Evolutionary conservation across 768 basidiomycete genomes (phyloP).

Genomic region (Mycena albidolilacea): DNA sequence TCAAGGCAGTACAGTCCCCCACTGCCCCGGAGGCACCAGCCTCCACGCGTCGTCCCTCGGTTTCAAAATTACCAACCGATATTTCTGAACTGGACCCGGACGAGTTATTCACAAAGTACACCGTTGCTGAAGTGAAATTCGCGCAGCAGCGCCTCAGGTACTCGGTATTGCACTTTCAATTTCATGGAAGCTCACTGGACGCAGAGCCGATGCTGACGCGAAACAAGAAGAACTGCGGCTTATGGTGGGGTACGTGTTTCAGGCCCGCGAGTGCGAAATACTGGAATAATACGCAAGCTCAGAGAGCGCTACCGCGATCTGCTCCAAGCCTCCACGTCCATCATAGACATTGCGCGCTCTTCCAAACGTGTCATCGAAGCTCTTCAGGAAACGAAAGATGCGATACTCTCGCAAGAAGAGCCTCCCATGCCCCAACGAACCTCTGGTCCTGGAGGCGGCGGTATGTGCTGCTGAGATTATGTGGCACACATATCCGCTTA

Average conservation of each 20-base stretch:
- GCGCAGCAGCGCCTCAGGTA: slow-evolving; percentile 81
- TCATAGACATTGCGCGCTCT: slow-evolving; percentile 81
- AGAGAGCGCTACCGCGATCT: slow-evolving; percentile 94
- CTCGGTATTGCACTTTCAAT: slow-evolving; percentile 28
- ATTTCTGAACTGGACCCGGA: slow-evolving; percentile 69
- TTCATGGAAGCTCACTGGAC: slow-evolving; percentile 20
- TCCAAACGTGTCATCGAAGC: slow-evolving; percentile 75
- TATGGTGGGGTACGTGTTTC: slow-evolving; percentile 89
- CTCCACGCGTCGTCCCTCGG: slow-evolving; percentile 29
- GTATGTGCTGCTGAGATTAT: slow-evolving; percentile 48
- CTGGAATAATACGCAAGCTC: slow-evolving; percentile 65
- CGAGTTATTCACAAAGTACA: slow-evolving; percentile 78
- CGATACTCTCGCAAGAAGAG: slow-evolving; percentile 64
- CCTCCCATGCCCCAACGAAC: slow-evolving; percentile 60
- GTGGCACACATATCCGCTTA: slow-evolving; percentile 21
- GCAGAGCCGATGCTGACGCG: slow-evolving; percentile 84
- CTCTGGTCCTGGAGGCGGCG: slow-evolving; percentile 56
- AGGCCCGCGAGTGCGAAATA: slow-evolving; percentile 25
- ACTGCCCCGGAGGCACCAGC: slow-evolving; percentile 6
- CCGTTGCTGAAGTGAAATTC: slow-evolving; percentile 79
- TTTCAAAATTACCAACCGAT: slow-evolving; percentile 46
- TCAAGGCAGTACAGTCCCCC: slow-evolving; percentile 35
- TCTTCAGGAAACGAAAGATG: slow-evolving; percentile 71
- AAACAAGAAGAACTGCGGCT: slow-evolving; percentile 90
- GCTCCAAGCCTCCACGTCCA: slow-evolving; percentile 88